These are phyloP conservation scores for Pinus tabuliformis DNA, from an alignment of 75 land plant genomes.

Conservation along the genomic window DNA sequence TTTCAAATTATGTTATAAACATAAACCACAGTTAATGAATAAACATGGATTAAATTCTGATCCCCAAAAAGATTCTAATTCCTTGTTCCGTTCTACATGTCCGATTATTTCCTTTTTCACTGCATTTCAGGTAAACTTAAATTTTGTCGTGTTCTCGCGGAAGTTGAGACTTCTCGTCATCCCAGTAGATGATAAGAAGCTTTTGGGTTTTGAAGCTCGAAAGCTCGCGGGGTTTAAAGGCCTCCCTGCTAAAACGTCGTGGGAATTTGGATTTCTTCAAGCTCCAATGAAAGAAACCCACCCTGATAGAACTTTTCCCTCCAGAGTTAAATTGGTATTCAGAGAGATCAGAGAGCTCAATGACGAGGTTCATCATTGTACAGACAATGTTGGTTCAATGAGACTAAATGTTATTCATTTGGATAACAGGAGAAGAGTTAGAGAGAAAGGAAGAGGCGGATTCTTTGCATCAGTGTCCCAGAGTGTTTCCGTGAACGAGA, in stretches of 20 bases:
- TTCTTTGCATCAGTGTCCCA: constrained; percentile 1
- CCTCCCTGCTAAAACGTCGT: background rate
- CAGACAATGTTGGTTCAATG: background rate
- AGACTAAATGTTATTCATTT: background rate
- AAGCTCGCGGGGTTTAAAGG: too few species aligned
- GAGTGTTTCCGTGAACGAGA: constrained; percentile 6
- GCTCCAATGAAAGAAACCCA: background rate
- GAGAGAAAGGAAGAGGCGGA: constrained; percentile 1
- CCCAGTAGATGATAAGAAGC: too few species aligned
- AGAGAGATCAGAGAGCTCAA: constrained; percentile 1
- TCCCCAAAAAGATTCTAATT: background rate
- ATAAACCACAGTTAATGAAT: background rate
- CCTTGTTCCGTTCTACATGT: background rate
- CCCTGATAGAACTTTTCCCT: background rate
- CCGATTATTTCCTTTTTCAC: background rate
- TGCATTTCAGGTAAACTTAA: background rate
- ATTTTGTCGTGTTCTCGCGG: background rate
- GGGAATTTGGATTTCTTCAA: background rate
- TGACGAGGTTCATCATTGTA: background rate
- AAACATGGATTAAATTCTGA: background rate
- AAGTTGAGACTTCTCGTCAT: too few species aligned
- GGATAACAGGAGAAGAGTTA: background rate
- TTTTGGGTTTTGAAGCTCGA: too few species aligned
- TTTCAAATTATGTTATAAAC: too few species aligned
- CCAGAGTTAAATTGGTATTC: background rate